A percentile compares a stretch with the other conserved stretches of the same genome.
Evolutionary conservation across 75 land plant species (phyloP).

Genomic region (Sequoiadendron giganteum): DNA sequence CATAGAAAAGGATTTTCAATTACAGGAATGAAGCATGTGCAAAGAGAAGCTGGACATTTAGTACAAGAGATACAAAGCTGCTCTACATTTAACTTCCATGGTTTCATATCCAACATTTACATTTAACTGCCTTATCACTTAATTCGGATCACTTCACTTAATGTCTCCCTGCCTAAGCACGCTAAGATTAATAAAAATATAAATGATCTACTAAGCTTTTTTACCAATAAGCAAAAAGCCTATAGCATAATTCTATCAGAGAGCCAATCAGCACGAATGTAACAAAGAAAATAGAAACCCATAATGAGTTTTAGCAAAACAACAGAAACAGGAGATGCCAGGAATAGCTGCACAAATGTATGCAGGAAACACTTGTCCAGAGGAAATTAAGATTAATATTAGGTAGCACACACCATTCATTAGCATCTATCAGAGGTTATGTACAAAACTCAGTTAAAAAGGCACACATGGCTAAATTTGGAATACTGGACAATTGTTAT

Average conservation of each 20-base stretch:
- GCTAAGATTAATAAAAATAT: background rate
- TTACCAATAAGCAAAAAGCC: background rate
- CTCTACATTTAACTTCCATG: too few relatives aligned
- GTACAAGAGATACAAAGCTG: too few relatives aligned
- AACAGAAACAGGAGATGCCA: background rate
- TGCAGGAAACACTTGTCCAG: background rate
- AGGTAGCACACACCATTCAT: background rate
- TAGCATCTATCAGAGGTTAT: background rate
- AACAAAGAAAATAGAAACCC: background rate
- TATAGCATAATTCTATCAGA: background rate
- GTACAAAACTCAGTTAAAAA: background rate
- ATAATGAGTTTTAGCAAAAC: background rate
- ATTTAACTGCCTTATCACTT: too few relatives aligned
- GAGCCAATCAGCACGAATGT: background rate
- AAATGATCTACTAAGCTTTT: background rate
- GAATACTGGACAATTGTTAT: background rate
- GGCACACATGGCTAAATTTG: background rate
- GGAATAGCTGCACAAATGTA: background rate
- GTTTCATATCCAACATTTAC: too few relatives aligned
- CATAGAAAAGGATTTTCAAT: too few relatives aligned
- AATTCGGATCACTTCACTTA: background rate
- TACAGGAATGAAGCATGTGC: too few relatives aligned
- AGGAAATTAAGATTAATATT: background rate
- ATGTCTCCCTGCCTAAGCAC: background rate
- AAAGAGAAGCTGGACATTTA: too few relatives aligned